These are phyloP conservation scores for Platismatia glauca DNA, from an alignment of 495 filamentous ascomycete genomes.

Conservation along the genomic window DNA sequence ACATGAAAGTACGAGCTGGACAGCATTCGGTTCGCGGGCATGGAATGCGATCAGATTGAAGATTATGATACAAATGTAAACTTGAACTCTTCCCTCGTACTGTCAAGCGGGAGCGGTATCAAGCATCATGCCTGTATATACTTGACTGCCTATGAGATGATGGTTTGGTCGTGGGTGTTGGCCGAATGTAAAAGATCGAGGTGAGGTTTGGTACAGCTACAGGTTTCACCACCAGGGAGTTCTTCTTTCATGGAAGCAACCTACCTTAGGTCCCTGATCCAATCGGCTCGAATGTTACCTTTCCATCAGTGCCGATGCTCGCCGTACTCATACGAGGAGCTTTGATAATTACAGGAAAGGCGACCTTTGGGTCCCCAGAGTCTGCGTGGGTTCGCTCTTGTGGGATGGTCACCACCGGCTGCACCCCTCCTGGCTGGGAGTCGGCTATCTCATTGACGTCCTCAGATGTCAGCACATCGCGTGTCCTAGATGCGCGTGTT, in stretches of 20 bases:
- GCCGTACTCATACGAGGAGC: constrained; percentile 43
- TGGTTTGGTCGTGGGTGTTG: not conserved
- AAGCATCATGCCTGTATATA: not conserved
- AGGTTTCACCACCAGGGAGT: not conserved
- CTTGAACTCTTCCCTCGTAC: not conserved
- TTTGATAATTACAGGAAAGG: constrained; percentile 30
- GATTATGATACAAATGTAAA: not conserved
- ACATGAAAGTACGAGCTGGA: not conserved
- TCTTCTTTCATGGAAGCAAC: not conserved
- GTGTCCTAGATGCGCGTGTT: constrained; percentile 63
- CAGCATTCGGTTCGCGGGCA: not conserved
- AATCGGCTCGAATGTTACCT: constrained; percentile 50
- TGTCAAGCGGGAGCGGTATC: not conserved
- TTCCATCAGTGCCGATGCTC: constrained; percentile 54
- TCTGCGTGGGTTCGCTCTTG: constrained; percentile 15
- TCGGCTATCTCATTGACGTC: constrained; percentile 86
- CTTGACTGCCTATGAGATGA: not conserved
- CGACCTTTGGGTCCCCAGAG: constrained; percentile 21
- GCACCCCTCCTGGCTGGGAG: too few relatives aligned
- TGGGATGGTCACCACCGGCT: constrained; percentile 39
- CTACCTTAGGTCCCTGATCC: not conserved
- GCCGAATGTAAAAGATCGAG: not conserved
- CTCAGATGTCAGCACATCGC: constrained; percentile 61
- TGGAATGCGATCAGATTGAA: not conserved
- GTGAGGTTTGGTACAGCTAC: not conserved